phyloP scores from a whole-genome alignment of 2,329 filamentous ascomycete genomes.

The Aspergillus felis region DNA sequence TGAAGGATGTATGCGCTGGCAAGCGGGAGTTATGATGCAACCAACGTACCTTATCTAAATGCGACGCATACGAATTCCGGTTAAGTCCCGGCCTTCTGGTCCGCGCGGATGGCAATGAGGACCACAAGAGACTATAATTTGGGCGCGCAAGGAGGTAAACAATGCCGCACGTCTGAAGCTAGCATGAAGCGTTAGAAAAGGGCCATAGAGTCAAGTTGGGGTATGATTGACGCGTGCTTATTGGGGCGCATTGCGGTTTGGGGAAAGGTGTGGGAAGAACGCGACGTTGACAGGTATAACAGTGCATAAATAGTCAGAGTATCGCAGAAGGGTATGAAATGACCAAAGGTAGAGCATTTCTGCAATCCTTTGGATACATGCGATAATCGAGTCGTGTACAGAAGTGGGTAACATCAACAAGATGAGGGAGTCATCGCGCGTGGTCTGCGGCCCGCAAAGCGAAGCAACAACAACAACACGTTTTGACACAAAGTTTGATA shows the following conservation, averaged over 20 bases:
- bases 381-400: slow-evolving; percentile 3
- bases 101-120: slow-evolving; percentile 9
- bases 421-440: slow-evolving; percentile 8
- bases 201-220: slow-evolving; percentile 2
- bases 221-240: slow-evolving; percentile 23
- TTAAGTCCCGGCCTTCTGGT: slow-evolving; percentile 14
- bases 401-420: slow-evolving; percentile 1
- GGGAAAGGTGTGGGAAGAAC: slow-evolving; percentile 11
- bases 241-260: slow-evolving; percentile 16
- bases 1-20: slow-evolving; percentile 40
- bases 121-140: background rate
- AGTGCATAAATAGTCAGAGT: slow-evolving; percentile 8
- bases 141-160: background rate
- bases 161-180: slow-evolving; percentile 8
- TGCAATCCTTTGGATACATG: slow-evolving; percentile 1
- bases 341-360: background rate
- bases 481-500: slow-evolving; percentile 4
- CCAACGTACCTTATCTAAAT: slow-evolving; percentile 36
- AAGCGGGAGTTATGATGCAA: slow-evolving; percentile 31
- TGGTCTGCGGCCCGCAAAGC: slow-evolving; percentile 14
- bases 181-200: slow-evolving; percentile 12
- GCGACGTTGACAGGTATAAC: slow-evolving; percentile 15
- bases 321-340: background rate
- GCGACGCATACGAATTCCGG: slow-evolving; percentile 26
- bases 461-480: slow-evolving; percentile 9